Evolutionary conservation across 2,329 filamentous ascomycete genomes (phyloP).

Genomic region (Fusarium denticulatum): DNA sequence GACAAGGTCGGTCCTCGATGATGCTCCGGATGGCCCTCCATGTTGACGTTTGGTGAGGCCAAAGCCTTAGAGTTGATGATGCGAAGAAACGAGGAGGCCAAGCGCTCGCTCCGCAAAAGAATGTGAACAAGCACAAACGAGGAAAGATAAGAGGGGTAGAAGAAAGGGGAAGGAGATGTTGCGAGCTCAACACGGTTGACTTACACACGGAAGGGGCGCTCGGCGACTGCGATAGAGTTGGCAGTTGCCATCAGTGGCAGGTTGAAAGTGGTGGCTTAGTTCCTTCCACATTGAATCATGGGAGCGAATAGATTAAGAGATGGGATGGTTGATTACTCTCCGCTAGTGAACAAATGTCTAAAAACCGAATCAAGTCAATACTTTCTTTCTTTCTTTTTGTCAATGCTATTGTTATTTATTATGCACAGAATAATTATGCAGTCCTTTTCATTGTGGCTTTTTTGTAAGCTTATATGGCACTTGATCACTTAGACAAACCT

Average conservation of each 20-base stretch:
- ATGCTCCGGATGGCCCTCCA: constrained; percentile 22
- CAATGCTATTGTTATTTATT: background rate
- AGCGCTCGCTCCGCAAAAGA: background rate
- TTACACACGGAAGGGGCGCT: constrained; percentile 3
- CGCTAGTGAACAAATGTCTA: background rate
- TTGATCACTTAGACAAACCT: background rate
- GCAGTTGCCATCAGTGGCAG: constrained; percentile 35
- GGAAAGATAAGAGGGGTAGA: background rate
- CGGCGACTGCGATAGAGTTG: constrained; percentile 17
- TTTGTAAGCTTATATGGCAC: background rate
- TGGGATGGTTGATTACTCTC: background rate
- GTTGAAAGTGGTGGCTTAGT: constrained; percentile 16
- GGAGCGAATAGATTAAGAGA: background rate
- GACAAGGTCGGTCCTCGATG: constrained; percentile 41
- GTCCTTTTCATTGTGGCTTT: background rate
- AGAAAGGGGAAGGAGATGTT: background rate
- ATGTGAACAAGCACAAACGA: background rate
- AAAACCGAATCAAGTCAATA: fast-evolving
- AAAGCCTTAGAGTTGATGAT: background rate
- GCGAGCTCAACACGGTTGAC: background rate
- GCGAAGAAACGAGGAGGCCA: background rate
- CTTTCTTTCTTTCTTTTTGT: background rate
- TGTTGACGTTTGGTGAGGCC: constrained; percentile 5
- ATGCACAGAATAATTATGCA: background rate
- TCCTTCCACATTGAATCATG: background rate